phyloP scores from a whole-genome alignment of 768 basidiomycete species.

The Tephrocybe sp. region DNA sequence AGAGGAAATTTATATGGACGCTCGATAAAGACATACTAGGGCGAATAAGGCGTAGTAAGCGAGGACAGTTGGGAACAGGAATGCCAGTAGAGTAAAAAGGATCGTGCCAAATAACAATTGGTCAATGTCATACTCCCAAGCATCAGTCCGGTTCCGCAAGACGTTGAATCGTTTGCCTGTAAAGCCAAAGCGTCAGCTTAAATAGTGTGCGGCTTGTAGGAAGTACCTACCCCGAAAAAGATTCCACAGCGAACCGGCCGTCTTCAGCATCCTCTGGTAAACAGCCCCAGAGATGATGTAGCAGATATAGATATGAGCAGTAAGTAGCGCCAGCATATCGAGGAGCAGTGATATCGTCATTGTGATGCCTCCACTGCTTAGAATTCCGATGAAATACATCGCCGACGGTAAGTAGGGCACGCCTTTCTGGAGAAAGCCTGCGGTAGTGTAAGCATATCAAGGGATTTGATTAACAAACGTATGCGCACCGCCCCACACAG shows the following conservation, averaged over 20 bases:
- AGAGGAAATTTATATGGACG: slow-evolving; percentile 46
- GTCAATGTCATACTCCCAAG: slow-evolving; percentile 90
- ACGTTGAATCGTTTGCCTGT: slow-evolving; percentile 88
- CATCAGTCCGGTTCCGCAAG: slow-evolving; percentile 83
- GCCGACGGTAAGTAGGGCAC: slow-evolving; percentile 27
- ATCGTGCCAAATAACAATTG: slow-evolving; percentile 95
- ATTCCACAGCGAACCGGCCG: slow-evolving; percentile 76
- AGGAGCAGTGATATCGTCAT: slow-evolving; percentile 63
- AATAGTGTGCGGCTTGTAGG: neutral
- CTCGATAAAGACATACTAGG: slow-evolving; percentile 40
- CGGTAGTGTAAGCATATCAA: no score
- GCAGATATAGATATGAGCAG: slow-evolving; percentile 70
- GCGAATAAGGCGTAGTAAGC: slow-evolving; percentile 88
- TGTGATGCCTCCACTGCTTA: slow-evolving; percentile 55
- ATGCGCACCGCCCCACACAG: slow-evolving; percentile 72
- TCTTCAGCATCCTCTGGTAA: slow-evolving; percentile 59
- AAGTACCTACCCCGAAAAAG: slow-evolving; percentile 74
- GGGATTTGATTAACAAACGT: no score
- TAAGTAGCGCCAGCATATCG: slow-evolving; percentile 67
- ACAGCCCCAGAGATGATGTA: slow-evolving; percentile 63
- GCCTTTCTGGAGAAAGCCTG: slow-evolving; percentile 25
- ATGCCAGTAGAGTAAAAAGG: slow-evolving; percentile 77
- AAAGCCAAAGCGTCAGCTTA: neutral
- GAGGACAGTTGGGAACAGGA: slow-evolving; percentile 82
- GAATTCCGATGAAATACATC: slow-evolving; percentile 35